Percentiles rank a stretch among this genome's conserved stretches.
These are phyloP conservation scores for Rhizopus delemar DNA, from an alignment of 371 early-diverging fungal species.

Conservation along the genomic window DNA sequence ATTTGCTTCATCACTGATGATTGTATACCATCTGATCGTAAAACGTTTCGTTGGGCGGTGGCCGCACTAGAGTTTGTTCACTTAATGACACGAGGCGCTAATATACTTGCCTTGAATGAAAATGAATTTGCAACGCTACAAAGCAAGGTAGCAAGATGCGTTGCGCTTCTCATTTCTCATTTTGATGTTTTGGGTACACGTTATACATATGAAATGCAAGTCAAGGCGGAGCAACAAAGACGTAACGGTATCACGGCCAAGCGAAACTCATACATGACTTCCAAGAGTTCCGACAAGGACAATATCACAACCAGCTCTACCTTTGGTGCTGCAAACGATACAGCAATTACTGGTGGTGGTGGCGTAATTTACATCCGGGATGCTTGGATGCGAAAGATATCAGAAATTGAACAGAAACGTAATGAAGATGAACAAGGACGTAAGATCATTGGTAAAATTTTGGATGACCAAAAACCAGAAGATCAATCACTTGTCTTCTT, in stretches of 20 bases:
- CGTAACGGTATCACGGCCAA: constrained; percentile 41
- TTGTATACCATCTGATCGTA: constrained; percentile 74
- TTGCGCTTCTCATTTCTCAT: constrained; percentile 79
- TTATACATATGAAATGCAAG: constrained; percentile 52
- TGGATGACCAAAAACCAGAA: constrained; percentile 77
- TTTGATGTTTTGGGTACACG: constrained; percentile 76
- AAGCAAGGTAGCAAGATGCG: constrained; percentile 73
- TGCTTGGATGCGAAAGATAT: constrained; percentile 58
- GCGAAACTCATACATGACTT: constrained; percentile 38
- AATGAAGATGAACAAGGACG: constrained; percentile 55
- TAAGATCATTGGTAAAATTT: constrained; percentile 72
- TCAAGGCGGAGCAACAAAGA: constrained; percentile 48
- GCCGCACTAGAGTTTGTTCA: constrained; percentile 84
- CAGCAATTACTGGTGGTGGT: constrained; percentile 32
- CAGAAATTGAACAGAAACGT: constrained; percentile 53
- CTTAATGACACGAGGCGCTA: constrained; percentile 75
- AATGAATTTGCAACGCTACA: constrained; percentile 72
- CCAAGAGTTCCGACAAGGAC: constrained; percentile 33
- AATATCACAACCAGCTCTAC: constrained; percentile 49
- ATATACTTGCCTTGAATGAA: constrained; percentile 68
- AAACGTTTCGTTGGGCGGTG: constrained; percentile 89
- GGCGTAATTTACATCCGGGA: constrained; percentile 54
- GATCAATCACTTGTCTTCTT: constrained; percentile 77
- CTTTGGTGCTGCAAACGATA: constrained; percentile 45
- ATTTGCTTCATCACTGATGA: constrained; percentile 80